These are phyloP conservation scores for Colletotrichum gloeosporioides DNA, from an alignment of 2,329 filamentous ascomycete species.

Conservation along the genomic window DNA sequence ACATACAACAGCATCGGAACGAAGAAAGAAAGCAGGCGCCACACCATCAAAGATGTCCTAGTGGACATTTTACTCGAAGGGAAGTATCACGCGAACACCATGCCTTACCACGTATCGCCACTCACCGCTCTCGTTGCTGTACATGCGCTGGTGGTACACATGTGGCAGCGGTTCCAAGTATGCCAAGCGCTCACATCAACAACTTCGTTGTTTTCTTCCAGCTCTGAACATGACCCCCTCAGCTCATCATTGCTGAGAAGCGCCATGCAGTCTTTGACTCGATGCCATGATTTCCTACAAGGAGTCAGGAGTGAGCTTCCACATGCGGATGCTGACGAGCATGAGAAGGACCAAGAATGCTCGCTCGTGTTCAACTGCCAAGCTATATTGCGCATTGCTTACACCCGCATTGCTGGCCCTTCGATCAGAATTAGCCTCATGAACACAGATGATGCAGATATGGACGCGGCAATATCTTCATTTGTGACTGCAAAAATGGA, in stretches of 20 bases:
- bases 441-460: not conserved
- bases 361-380: not conserved
- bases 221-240: not conserved
- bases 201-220: not conserved
- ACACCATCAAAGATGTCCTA: not conserved
- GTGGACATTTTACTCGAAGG: not conserved
- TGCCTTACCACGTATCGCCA: not conserved
- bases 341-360: not conserved
- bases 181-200: not conserved
- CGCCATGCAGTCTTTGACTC: not conserved
- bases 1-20: not conserved
- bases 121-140: not conserved
- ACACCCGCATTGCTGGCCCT: not conserved
- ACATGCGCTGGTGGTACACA: not conserved
- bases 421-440: not conserved
- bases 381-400: not conserved
- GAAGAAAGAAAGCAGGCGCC: not conserved
- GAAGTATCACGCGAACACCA: not conserved
- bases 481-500: not conserved
- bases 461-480: not conserved
- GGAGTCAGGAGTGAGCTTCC: not conserved
- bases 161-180: not conserved
- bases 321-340: not conserved
- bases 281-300: not conserved
- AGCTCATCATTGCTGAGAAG: not conserved